Base-by-base conservation (phyloP, 805 yeast genomes). In the Candida verbasci region DNA sequence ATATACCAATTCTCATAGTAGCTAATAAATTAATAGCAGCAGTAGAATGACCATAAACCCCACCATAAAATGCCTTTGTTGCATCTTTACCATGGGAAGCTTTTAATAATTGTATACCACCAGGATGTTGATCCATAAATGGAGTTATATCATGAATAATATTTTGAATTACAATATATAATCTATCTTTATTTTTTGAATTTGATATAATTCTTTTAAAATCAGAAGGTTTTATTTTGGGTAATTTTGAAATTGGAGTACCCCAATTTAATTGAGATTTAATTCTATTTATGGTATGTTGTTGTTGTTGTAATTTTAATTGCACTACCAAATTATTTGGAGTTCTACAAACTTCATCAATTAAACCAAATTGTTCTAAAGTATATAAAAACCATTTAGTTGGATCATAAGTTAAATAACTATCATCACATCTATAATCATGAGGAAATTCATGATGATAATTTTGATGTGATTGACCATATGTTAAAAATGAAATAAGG, bases 381-480 rank as follows among this genome's bases (percentile, higher is more conserved):
- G 66, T 24, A 60, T 71, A 71, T 37, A 89, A 70, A 34, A 77
- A 66, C 81, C 86, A 78, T 65, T 86, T 88, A 27, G 94, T 82
- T 9, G 97, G 96, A 58, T 89, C 97, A 58, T 78, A 82, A 31
- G 82, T 81, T 59, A 78, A 80, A 74, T 80, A 71, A 43, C 78
- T 74, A 38, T 76, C 64, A 5, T 88, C 86, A 46, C 80, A 80
- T 43, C 96, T 72, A 62, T 82, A 88, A 60, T 89, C 97, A 45
- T 83, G 80, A 5, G 96, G 95, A 60, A 89, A 89, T 62, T 87
- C 96, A 64, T 91, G 96, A 64, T 89, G 97, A 65, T 84, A 91
- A 62, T 88, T 89, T 59, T 87, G 94, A 60, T 79, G 79, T 4
- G 95, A 91, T 62, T 89, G 96, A 9, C 97, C 97, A 53, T 83